Conservation (phyloP, 1,284 basidiomycete species). For the Cryptococcus sp. region DNA sequence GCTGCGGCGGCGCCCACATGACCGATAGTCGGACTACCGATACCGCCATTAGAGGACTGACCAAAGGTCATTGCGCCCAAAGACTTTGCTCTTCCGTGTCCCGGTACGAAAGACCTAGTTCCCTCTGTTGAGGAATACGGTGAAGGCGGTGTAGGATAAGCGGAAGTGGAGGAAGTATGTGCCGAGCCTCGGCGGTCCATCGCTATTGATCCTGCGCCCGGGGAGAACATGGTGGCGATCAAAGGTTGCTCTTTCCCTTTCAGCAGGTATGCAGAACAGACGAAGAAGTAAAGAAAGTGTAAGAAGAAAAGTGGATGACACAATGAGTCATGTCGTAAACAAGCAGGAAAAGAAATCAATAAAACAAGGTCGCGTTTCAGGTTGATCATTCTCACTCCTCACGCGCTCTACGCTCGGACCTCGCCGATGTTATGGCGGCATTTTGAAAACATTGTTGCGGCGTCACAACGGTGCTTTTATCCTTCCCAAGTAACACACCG, state of each 20-base stretch:
- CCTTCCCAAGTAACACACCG: no score
- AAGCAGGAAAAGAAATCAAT: no score
- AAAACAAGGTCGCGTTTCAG: no score
- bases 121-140: background rate
- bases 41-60: background rate
- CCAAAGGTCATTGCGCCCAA: conserved; percentile 21
- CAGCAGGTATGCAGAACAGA: background rate
- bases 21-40: conserved; percentile 7
- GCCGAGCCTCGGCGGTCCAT: conserved; percentile 21
- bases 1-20: background rate
- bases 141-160: background rate
- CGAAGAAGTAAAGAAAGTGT: background rate
- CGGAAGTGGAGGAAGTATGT: conserved; percentile 9
- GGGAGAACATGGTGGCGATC: conserved; percentile 11
- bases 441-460: no score
- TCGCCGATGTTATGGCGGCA: no score
- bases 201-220: conserved; percentile 2
- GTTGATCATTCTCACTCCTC: no score
- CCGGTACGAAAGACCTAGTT: background rate
- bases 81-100: conserved; percentile 29
- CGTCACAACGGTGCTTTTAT: no score
- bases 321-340: no score
- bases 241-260: background rate
- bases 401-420: no score
- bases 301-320: no score